Evolutionary conservation across 805 yeast genomes (phyloP).

Genomic region (Cyberlindnera maclurae): DNA sequence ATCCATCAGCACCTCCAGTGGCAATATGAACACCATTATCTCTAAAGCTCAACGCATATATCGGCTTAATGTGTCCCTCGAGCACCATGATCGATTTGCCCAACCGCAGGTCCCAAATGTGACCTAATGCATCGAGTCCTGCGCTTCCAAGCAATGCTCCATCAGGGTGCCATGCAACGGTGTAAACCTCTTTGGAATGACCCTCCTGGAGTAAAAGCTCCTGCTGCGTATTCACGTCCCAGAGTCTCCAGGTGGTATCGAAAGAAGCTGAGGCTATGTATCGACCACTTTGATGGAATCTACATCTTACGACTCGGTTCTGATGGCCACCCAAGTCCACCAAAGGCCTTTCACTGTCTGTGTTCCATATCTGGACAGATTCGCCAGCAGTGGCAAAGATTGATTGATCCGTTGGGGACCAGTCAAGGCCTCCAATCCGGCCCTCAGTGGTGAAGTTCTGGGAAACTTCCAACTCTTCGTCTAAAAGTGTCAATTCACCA

Average conservation of each 20-base stretch:
- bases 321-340: constrained; percentile 37
- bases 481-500: constrained; percentile 55
- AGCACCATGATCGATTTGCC: constrained; percentile 58
- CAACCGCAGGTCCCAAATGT: constrained; percentile 81
- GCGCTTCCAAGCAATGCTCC: constrained; percentile 73
- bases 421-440: constrained; percentile 64
- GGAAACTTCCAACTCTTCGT: constrained; percentile 27
- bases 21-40: constrained; percentile 69
- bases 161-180: constrained; percentile 60
- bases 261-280: constrained; percentile 65
- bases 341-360: constrained; percentile 4
- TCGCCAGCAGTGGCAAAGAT: constrained; percentile 22
- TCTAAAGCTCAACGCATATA: constrained; percentile 69
- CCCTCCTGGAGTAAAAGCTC: constrained; percentile 76
- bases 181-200: constrained; percentile 65
- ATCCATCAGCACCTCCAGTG: constrained; percentile 79
- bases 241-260: constrained; percentile 82
- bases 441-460: constrained; percentile 35
- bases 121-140: constrained; percentile 67
- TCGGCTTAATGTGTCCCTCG: constrained; percentile 64
- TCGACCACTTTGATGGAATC: constrained; percentile 57
- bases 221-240: constrained; percentile 54
- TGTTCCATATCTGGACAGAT: constrained; percentile 10
- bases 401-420: constrained; percentile 35
- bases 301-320: constrained; percentile 48